phyloP scores from a whole-genome alignment of 495 filamentous ascomycete species.

The Tuber calosporum region DNA sequence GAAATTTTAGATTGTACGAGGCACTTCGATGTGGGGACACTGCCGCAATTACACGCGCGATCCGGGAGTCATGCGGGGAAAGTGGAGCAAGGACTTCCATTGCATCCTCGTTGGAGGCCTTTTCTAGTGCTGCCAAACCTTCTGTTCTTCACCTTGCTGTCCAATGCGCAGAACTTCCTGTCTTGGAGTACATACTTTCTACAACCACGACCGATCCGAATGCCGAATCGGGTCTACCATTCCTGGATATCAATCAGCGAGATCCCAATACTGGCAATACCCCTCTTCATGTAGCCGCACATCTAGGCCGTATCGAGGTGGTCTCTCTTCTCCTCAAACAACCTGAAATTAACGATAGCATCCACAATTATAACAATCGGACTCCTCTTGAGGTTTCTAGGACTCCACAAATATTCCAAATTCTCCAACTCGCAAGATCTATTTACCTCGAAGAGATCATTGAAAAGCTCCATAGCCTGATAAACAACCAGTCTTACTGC shows the following conservation, averaged over 20 bases:
- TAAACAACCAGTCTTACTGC: slow-evolving; percentile 65
- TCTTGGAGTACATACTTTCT: slow-evolving; percentile 90
- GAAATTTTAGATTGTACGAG: slow-evolving; percentile 89
- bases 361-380: slow-evolving; percentile 82
- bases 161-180: slow-evolving; percentile 91
- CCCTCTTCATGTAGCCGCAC: slow-evolving; percentile 78
- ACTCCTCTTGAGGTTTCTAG: slow-evolving; percentile 81
- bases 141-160: slow-evolving; percentile 87
- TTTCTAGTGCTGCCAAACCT: slow-evolving; percentile 61
- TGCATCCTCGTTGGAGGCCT: slow-evolving; percentile 44
- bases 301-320: slow-evolving; percentile 67
- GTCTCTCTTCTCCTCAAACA: slow-evolving; percentile 74
- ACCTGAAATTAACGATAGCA: slow-evolving; percentile 75
- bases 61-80: slow-evolving; percentile 58
- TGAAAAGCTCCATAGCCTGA: slow-evolving; percentile 69
- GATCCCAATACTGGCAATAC: slow-evolving; percentile 84
- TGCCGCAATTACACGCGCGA: slow-evolving; percentile 77
- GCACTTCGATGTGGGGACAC: slow-evolving; percentile 84
- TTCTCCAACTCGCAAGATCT: slow-evolving; percentile 82
- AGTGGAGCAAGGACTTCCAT: slow-evolving; percentile 50
- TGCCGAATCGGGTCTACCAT: slow-evolving; percentile 40
- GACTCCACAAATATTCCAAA: slow-evolving; percentile 89
- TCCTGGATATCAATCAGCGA: slow-evolving; percentile 74
- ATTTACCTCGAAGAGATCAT: slow-evolving; percentile 82
- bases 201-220: slow-evolving; percentile 52